Evolutionary conservation across 1,139 yeast species (phyloP).

Genomic region (Suhomyces maxii): DNA sequence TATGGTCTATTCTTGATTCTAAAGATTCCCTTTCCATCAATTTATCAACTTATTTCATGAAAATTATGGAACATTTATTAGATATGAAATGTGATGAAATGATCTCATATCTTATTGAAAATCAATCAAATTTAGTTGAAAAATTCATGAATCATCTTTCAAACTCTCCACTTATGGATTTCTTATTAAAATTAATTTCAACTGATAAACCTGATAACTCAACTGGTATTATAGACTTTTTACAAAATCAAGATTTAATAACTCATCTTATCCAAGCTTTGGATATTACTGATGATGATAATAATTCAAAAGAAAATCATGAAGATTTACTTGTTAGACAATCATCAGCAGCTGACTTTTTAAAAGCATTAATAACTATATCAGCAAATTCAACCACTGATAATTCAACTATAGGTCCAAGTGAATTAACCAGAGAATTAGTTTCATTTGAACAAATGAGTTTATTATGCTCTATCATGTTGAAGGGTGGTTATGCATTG

Average conservation of each 20-base stretch:
- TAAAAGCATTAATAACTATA: conserved; percentile 51
- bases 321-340: conserved; percentile 47
- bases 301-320: conserved; percentile 25
- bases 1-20: conserved; percentile 77
- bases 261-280: conserved; percentile 58
- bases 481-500: conserved; percentile 86
- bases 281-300: conserved; percentile 31
- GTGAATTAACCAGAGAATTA: conserved; percentile 87
- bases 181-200: conserved; percentile 70
- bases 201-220: conserved; percentile 78
- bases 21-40: conserved; percentile 63
- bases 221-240: conserved; percentile 72
- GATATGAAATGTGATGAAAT: conserved; percentile 89
- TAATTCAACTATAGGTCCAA: conserved; percentile 92
- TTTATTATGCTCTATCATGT: conserved; percentile 76
- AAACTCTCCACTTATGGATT: conserved; percentile 86
- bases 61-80: conserved; percentile 86
- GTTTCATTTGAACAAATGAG: conserved; percentile 71
- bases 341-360: conserved; percentile 49
- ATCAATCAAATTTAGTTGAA: conserved; percentile 62
- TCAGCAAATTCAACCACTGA: conserved; percentile 73
- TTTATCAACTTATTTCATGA: conserved; percentile 86
- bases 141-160: conserved; percentile 77
- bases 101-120: conserved; percentile 64
- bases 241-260: conserved; percentile 64